Base-by-base conservation (phyloP, 2,329 filamentous ascomycete genomes). In the Ophiocordyceps camponoti-leonardi region DNA sequence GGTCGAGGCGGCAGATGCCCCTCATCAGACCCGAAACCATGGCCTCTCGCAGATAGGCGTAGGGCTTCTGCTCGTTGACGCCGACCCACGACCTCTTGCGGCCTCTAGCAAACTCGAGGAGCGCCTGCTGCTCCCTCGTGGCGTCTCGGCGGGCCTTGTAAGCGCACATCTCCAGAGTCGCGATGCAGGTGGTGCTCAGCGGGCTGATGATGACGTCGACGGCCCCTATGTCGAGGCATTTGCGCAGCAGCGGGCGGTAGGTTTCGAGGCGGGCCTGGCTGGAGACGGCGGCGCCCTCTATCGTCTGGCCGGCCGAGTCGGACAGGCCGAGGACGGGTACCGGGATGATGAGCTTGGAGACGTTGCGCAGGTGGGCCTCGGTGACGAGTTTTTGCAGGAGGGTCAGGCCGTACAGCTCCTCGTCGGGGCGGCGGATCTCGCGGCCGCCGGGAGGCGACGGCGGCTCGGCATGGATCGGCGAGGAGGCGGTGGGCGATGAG, bases 11-110 rank as follows among this genome's bases (percentile, higher is more conserved):
- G 61, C 88, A 94, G 46, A 94, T 94, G 35, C 85, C 79, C 55
- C 81, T 82, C 84, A 94, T 92, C 47, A 95, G 71, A 47, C 81
- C 81, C 1, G 86, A 92, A 6, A 95, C 88, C 86, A 95, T 94
- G 44, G 84, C 85, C 65, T 95, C 88, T 49, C 88, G 75, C 46
- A 95, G 66, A 63, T 94, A 94, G 16, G 86, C 81, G 64, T 87
- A 94, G 1, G 87, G 86, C 58, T 88, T 83, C 53, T 86, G 77
- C 52, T 90, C 84, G 56, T 85, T 77, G 12, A 93, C 74, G 23
- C 88, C 87, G 40, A 94, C 86, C 88, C 88, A 94, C 0, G 88
- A 94, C 45, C 86, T 77, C 61, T 93, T 93, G 46, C 87, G 75
- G 41, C 81, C 79, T 52, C 81, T 79, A 56, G 81, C 82, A 48